Evolutionary conservation across 345 rosid genomes (phyloP).

Genomic region (Eucalyptus marginata): DNA sequence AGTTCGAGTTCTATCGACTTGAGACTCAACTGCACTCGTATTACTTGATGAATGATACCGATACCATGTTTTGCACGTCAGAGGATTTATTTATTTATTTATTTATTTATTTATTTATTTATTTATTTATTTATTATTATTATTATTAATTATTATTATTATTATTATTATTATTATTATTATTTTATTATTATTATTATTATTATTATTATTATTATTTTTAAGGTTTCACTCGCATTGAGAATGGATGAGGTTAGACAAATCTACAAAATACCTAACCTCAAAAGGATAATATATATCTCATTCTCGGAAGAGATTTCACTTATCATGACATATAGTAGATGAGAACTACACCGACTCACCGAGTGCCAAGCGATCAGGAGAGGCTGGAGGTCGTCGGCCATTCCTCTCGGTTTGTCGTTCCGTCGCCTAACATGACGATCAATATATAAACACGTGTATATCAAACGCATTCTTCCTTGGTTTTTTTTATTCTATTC

Average conservation of each 20-base stretch:
- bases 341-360: not conserved
- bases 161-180: no score
- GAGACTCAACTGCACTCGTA: not conserved
- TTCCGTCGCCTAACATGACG: not conserved
- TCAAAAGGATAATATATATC: accelerated
- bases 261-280: not conserved
- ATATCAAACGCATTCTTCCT: not conserved
- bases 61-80: not conserved
- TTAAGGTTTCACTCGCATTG: not conserved
- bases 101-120: no score
- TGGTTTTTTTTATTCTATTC: not conserved
- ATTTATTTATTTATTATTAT: no score
- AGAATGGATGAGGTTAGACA: not conserved
- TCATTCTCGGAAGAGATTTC: accelerated
- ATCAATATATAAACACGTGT: not conserved
- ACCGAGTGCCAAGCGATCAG: accelerated
- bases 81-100: no score
- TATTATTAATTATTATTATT: no score
- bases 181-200: no score
- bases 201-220: no score
- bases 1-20: not conserved
- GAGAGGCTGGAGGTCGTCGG: not conserved
- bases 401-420: not conserved
- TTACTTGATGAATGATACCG: accelerated
- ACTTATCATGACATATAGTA: not conserved